These are phyloP conservation scores for Plenodomus biglobosus DNA, from an alignment of 2,329 filamentous ascomycete genomes.

Conservation along the genomic window DNA sequence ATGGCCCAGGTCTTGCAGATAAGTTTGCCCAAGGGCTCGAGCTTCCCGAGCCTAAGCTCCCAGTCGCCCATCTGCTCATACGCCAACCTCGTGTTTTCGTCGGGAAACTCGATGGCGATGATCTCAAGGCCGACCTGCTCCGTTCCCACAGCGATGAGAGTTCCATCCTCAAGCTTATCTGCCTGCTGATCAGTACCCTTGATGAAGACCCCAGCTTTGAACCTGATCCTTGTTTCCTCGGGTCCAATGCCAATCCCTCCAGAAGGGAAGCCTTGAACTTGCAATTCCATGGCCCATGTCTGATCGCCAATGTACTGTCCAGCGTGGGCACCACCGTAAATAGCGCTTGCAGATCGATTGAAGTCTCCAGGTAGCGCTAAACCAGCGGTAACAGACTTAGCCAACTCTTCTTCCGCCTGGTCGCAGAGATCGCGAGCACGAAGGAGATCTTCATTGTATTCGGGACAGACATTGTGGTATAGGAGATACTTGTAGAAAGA, in stretches of 20 bases:
- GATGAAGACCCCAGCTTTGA: constrained; percentile 54
- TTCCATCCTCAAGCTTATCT: constrained; percentile 28
- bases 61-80: constrained; percentile 46
- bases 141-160: constrained; percentile 20
- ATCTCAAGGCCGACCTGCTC: constrained; percentile 43
- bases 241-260: constrained; percentile 46
- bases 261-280: constrained; percentile 17
- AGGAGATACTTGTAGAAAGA: constrained; percentile 90
- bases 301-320: constrained; percentile 46
- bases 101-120: constrained; percentile 53
- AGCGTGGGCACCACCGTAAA: constrained; percentile 63
- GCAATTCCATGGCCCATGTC: constrained; percentile 45
- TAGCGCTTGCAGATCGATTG: constrained; percentile 70
- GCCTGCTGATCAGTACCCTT: constrained; percentile 50
- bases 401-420: constrained; percentile 67
- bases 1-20: constrained; percentile 54
- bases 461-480: constrained; percentile 81
- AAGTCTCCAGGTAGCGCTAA: constrained; percentile 71
- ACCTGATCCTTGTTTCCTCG: constrained; percentile 52
- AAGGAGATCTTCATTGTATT: constrained; percentile 69
- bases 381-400: constrained; percentile 57
- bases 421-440: constrained; percentile 68
- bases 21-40: constrained; percentile 57
- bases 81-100: constrained; percentile 50
- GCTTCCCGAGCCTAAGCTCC: constrained; percentile 42